These are phyloP conservation scores for Xerophyta viscosa DNA, from an alignment of 106 monocot genomes.

Conservation along the genomic window DNA sequence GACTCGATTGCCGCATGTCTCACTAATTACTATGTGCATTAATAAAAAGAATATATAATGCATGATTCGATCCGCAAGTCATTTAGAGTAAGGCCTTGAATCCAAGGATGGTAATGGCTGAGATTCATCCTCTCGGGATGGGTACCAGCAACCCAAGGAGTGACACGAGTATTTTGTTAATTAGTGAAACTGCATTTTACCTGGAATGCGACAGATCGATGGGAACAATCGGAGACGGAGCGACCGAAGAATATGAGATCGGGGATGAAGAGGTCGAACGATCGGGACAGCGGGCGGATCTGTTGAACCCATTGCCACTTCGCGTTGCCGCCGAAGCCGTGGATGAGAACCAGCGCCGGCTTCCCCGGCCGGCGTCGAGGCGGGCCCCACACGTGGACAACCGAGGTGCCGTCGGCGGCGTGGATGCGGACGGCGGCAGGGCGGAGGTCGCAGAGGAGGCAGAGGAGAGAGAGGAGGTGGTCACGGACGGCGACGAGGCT, in stretches of 20 bases:
- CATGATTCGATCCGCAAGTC: too few species aligned
- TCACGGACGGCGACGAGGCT: constrained; percentile 11
- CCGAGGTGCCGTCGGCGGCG: constrained; percentile 8
- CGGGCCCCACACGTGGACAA: constrained; percentile 42
- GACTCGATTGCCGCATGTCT: too few species aligned
- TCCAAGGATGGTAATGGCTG: too few species aligned
- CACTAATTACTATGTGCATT: too few species aligned
- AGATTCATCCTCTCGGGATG: not conserved
- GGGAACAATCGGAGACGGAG: constrained; percentile 9
- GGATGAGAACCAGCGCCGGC: constrained; percentile 39
- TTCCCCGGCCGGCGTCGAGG: not conserved
- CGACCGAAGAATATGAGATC: constrained; percentile 56
- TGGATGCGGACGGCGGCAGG: not conserved
- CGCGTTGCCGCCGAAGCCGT: constrained; percentile 55
- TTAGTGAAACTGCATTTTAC: too few species aligned
- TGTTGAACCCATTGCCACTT: constrained; percentile 48
- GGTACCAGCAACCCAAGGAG: not conserved
- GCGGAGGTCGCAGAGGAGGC: constrained; percentile 14
- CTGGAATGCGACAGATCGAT: constrained; percentile 38
- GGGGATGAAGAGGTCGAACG: constrained; percentile 53
- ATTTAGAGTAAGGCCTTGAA: too few species aligned
- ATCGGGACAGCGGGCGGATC: constrained; percentile 27
- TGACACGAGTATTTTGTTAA: not conserved
- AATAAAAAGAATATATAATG: too few species aligned
- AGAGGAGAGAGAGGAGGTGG: constrained; percentile 8